These are phyloP conservation scores for Solanum acaule DNA, from an alignment of 257 asterid species.

Conservation along the genomic window DNA sequence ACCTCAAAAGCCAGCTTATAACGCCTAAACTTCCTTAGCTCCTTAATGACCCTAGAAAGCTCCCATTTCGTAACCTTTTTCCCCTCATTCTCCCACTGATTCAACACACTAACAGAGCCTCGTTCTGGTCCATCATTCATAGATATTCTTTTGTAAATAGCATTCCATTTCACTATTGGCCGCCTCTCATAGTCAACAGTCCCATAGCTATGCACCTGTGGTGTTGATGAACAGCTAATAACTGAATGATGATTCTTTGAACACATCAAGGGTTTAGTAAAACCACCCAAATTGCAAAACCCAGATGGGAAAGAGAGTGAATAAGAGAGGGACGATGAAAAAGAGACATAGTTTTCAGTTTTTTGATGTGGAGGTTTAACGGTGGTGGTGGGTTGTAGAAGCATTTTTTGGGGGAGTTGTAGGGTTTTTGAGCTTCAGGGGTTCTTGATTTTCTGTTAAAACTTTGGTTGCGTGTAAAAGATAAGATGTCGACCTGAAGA, in stretches of 20 bases:
- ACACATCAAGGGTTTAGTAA: conserved; percentile 15
- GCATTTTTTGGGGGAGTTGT: conserved; percentile 28
- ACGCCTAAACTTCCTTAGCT: conserved; percentile 78
- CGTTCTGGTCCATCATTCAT: conserved; percentile 28
- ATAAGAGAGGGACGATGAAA: conserved; percentile 17
- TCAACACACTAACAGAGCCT: conserved; percentile 62
- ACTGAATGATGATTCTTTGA: conserved; percentile 18
- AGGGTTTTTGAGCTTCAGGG: conserved; percentile 23
- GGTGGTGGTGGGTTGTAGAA: conserved; percentile 50
- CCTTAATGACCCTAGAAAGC: conserved; percentile 64
- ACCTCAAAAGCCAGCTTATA: conserved; percentile 79
- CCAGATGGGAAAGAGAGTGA: conserved; percentile 46
- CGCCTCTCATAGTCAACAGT: conserved; percentile 53
- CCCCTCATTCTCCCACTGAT: conserved; percentile 62
- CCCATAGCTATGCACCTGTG: conserved; percentile 51
- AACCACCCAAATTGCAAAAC: conserved; percentile 14
- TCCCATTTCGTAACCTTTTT: conserved; percentile 61
- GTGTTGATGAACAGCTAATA: conserved; percentile 39
- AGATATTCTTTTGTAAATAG: conserved; percentile 52
- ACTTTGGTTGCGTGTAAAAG: neutral
- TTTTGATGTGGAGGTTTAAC: conserved; percentile 20
- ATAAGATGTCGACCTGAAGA: neutral
- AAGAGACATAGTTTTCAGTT: conserved; percentile 4
- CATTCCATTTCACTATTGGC: conserved; percentile 51
- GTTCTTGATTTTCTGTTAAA: neutral